Base-by-base conservation (phyloP, 2,329 filamentous ascomycete genomes). In the Calonectria montana region DNA sequence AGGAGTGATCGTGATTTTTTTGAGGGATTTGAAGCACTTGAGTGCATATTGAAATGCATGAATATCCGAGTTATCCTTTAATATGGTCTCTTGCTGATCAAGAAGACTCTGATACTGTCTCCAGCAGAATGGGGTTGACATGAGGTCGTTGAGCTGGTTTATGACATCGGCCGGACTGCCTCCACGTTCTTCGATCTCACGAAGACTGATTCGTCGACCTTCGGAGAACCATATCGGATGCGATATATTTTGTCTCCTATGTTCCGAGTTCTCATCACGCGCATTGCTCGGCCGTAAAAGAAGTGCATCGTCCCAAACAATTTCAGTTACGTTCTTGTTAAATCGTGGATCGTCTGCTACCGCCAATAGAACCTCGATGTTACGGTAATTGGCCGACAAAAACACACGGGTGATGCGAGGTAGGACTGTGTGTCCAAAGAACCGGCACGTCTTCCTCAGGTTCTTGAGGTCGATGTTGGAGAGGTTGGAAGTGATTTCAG, bases 211-310 rank as follows among this genome's bases (percentile, higher is more conserved):
- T 3, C 10, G 18, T 3, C 4, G n/a, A 10, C 41, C 41, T n/a
- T 45, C 7, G 4, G 16, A 2, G n/a, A 55, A 55, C 48, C 48
- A 55, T 10, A 2, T 29, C 3, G 48, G 29, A 29, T 1, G 8
- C 2, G n/a, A 7, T 2, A 7, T 7, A 15, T 1, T 10, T 9
- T 12, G 16, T 3, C 9, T 10, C 3, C 16, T 1, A 9, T 15
- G 13, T 31, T 7, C 16, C 15, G 6, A 43, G 16, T 2, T 7
- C 16, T 31, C 48, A 7, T n/a, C 25, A n/a, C 5, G 3, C 21
- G 7, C 16, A 13, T 4, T 9, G 15, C n/a, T 18, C 27, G 16
- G 10, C 31, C 23, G 27, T 35, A 10, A 1, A n/a, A 55, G n/a
- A 3, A 27, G 48, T 12, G 48, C 18, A n/a, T 55, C 48, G 9